Evolutionary conservation across 306 rosid genomes (phyloP).

Genomic region (Vigna unguiculata): DNA sequence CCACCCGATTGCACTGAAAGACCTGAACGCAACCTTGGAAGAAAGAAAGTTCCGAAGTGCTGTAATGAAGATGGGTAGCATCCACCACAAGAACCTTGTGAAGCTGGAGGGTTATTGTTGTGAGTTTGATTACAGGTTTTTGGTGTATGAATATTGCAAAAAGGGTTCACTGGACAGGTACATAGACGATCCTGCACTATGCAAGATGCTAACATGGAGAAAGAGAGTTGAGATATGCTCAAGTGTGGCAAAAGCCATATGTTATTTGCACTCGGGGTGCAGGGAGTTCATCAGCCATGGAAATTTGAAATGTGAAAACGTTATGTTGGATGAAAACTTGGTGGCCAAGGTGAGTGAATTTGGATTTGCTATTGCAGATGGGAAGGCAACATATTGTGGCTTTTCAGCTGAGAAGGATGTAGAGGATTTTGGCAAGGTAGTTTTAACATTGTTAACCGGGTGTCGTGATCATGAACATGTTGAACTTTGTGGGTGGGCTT

Average conservation of each 20-base stretch:
- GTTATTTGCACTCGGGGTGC: constrained; percentile 73
- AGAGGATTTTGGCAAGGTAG: constrained; percentile 72
- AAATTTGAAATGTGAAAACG: constrained; percentile 64
- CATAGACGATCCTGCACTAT: constrained; percentile 57
- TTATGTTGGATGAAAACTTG: constrained; percentile 65
- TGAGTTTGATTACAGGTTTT: constrained; percentile 58
- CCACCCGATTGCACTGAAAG: constrained; percentile 58
- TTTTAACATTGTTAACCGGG: constrained; percentile 60
- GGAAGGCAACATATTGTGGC: constrained; percentile 42
- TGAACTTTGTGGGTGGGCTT: constrained; percentile 64
- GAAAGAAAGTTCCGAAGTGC: constrained; percentile 67
- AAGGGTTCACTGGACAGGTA: constrained; percentile 65
- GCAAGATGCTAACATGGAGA: constrained; percentile 72
- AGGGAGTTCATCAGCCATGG: constrained; percentile 78
- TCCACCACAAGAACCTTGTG: constrained; percentile 71
- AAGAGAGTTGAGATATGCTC: constrained; percentile 68
- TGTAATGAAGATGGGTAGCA: constrained; percentile 61
- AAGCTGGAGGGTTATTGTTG: constrained; percentile 82
- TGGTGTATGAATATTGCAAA: constrained; percentile 65
- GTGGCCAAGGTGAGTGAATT: constrained; percentile 70
- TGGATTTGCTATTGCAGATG: constrained; percentile 58
- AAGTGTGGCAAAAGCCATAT: constrained; percentile 68
- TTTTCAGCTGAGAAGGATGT: constrained; percentile 68
- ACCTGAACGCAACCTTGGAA: constrained; percentile 54
- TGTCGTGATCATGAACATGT: constrained; percentile 24